phyloP scores from a whole-genome alignment of 345 rosid species.

The Melaleuca quinquenervia region DNA sequence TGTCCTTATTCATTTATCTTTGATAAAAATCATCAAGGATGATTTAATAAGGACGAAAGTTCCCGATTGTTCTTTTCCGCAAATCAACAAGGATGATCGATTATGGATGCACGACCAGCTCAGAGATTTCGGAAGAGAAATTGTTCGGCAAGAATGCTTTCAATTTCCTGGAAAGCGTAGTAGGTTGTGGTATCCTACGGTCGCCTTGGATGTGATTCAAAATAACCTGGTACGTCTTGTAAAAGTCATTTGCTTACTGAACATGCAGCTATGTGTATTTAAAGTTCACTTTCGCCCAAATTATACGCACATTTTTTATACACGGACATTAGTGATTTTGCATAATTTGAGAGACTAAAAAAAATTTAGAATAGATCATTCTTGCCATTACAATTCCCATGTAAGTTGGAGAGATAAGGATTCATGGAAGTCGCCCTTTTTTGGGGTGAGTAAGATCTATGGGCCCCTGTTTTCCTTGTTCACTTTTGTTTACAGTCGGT shows the following conservation, averaged over 20 bases:
- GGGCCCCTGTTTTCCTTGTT: neutral
- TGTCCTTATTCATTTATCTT: neutral
- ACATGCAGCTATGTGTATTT: neutral
- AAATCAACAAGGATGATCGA: neutral
- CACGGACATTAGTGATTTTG: neutral
- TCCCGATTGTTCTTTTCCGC: too few species aligned
- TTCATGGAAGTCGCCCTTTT: neutral
- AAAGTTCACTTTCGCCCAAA: neutral
- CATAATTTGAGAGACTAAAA: neutral
- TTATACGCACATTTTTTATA: neutral
- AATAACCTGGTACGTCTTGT: neutral
- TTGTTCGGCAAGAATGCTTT: accelerated
- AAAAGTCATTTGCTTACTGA: neutral
- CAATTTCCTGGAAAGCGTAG: neutral
- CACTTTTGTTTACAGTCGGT: neutral
- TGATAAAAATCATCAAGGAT: neutral
- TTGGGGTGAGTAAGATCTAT: neutral
- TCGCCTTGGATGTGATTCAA: neutral
- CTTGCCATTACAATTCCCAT: neutral
- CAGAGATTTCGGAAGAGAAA: neutral
- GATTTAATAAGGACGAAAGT: too few species aligned
- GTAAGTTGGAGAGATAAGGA: neutral
- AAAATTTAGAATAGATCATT: too few species aligned
- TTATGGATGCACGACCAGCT: neutral
- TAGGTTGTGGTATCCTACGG: accelerated